phyloP scores from a whole-genome alignment of 495 filamentous ascomycete species.

The Penicillium coprophilum region DNA sequence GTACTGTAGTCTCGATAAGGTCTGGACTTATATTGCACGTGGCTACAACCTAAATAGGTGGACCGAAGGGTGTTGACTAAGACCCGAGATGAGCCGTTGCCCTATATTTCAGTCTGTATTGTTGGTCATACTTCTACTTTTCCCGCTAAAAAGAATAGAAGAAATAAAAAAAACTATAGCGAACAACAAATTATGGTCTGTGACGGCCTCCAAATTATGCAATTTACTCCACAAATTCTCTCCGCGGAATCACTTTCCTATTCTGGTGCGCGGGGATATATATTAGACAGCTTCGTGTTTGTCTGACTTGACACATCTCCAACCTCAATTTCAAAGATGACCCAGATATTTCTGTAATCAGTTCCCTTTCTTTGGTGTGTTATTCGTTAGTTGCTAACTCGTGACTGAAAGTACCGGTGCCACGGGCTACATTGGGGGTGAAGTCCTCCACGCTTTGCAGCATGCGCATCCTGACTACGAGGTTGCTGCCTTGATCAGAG shows the following conservation, averaged over 20 bases:
- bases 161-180: background rate
- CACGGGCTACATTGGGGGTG: conserved; percentile 69
- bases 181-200: background rate
- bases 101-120: background rate
- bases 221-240: background rate
- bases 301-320: background rate
- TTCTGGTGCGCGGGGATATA: conserved; percentile 1
- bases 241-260: conserved; percentile 11
- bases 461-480: conserved; percentile 59
- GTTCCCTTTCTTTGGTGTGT: background rate
- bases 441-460: conserved; percentile 53
- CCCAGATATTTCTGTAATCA: conserved; percentile 5
- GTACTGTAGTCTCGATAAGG: too few species aligned
- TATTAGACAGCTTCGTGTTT: background rate
- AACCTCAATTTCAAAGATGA: background rate
- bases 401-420: conserved; percentile 40
- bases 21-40: too few species aligned
- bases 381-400: background rate
- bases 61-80: background rate
- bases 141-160: background rate
- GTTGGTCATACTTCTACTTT: background rate
- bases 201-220: background rate
- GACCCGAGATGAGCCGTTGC: background rate
- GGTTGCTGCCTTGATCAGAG: conserved; percentile 54
- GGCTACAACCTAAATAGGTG: background rate